These are phyloP conservation scores for Xylaria longipes DNA, from an alignment of 495 filamentous ascomycete species.

Conservation along the genomic window DNA sequence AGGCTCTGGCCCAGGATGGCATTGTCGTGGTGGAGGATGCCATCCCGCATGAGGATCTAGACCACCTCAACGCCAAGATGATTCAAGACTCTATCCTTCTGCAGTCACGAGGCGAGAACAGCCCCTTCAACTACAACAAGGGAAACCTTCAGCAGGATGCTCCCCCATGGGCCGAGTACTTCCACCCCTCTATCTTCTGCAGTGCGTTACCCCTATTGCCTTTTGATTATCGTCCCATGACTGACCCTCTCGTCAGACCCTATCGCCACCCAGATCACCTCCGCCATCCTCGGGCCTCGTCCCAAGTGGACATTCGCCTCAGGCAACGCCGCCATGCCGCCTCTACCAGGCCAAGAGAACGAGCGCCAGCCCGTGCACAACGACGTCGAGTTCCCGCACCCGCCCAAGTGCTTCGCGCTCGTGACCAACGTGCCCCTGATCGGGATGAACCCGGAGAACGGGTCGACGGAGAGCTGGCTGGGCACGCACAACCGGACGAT, in stretches of 20 bases:
- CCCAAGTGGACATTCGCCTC: constrained; percentile 59
- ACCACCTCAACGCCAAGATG: constrained; percentile 58
- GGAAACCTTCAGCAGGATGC: constrained; percentile 65
- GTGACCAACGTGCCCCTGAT: constrained; percentile 63
- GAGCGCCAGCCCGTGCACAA: constrained; percentile 60
- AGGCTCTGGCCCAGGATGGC: constrained; percentile 58
- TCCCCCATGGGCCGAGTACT: constrained; percentile 48
- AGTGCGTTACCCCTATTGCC: constrained; percentile 38
- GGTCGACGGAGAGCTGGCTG: constrained; percentile 66
- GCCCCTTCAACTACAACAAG: constrained; percentile 60
- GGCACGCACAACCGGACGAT: constrained; percentile 55
- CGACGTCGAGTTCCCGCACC: constrained; percentile 65
- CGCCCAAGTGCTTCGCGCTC: constrained; percentile 58
- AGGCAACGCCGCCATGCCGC: constrained; percentile 61
- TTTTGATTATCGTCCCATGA: neutral
- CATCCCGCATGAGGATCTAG: constrained; percentile 49
- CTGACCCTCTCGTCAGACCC: constrained; percentile 43
- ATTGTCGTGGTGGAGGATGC: constrained; percentile 64
- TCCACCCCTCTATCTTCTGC: constrained; percentile 50
- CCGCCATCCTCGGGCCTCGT: constrained; percentile 55
- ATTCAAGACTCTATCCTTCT: constrained; percentile 53
- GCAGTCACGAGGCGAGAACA: constrained; percentile 48
- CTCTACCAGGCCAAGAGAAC: constrained; percentile 42
- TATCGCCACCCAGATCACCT: constrained; percentile 57
- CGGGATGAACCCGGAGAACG: constrained; percentile 60